Percentiles rank a stretch among this genome's conserved stretches.
Conservation (phyloP, 306 rosid genomes). For the Pterocarpus santalinus region DNA sequence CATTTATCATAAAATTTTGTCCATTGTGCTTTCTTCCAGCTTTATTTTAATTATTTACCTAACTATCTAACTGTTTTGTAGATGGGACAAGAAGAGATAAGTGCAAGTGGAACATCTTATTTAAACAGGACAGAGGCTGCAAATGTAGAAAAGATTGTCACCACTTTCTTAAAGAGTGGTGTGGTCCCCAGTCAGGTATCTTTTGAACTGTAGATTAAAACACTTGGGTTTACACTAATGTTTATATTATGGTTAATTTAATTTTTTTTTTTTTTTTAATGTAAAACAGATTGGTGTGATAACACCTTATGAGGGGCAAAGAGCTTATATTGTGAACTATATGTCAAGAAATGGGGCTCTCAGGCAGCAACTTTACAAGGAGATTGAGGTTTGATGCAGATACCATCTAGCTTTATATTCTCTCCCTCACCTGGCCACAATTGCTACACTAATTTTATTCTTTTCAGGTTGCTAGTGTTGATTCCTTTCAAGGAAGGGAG, state of each 20-base stretch:
- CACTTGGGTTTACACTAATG: conserved; percentile 13
- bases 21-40: not conserved
- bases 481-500: conserved; percentile 99
- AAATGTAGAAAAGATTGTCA: conserved; percentile 98
- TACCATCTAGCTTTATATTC: conserved; percentile 3
- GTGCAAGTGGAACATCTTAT: conserved; percentile 98
- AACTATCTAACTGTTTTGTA: conserved; percentile 47
- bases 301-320: conserved; percentile 98
- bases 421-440: conserved; percentile 11
- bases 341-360: conserved; percentile 99
- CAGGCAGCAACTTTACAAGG: conserved; percentile 98
- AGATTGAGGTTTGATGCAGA: conserved; percentile 79
- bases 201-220: conserved; percentile 4
- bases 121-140: conserved; percentile 99
- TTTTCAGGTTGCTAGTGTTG: conserved; percentile 97
- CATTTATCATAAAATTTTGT: conserved; percentile 3
- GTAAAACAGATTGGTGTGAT: conserved; percentile 88
- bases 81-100: conserved; percentile 99
- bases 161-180: conserved; percentile 97
- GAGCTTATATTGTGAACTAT: conserved; percentile 98
- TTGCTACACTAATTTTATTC: conserved; percentile 39
- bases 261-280: not conserved
- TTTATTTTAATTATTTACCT: conserved; percentile 13
- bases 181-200: conserved; percentile 96
- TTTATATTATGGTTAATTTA: not conserved